Base-by-base conservation (phyloP, 257 asterid species). In the Rhazya stricta region DNA sequence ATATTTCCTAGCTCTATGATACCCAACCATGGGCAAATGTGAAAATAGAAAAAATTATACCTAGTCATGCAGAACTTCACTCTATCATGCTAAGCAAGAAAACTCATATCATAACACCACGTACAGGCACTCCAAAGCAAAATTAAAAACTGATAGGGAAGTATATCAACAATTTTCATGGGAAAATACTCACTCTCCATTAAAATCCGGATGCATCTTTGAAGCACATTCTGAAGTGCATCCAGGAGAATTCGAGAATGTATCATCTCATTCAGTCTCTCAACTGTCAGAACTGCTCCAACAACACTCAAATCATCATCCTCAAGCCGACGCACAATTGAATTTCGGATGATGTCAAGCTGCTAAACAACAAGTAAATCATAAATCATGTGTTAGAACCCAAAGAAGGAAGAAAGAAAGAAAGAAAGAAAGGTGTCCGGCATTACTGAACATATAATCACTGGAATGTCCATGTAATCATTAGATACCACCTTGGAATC, bases 291-390 rank as follows among this genome's bases (percentile, higher is more conserved):
- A 80, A 84, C 96, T 73, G 87, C 92, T 78, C 86, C 86, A 73
- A 89, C 96, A 79, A 95, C 99, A 80, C 79, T 80, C 71, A 95
- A 76, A 80, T 95, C 96, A 80, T 91, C 98, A 68, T 92, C 98
- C 72, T 83, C 81, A 78, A 95, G 94, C 78, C 94, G 85, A 62
- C 86, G 92, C 63, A 84, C 37, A 76, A 95, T 77, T 77, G 93
- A 96, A 85, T 89, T 96, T 84, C 85, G 94, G 79, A 91, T 83
- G 80, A 88, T 84, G 76, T 79, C 85, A 84, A 91, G 85, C 71
- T 78, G 86, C 99, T 95, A 96, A 80, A 70, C 30, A 79, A 60
- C 43, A 75, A 57, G 78, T 42, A 21, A 79, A 58, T 23, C 43
- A 79, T 42, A 21, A 79, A 58, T 23, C 43, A 53, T 39, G 68